Evolutionary conservation across 345 rosid species (phyloP), one percentile per base, ranked within the genome.

Genomic region (Lumnitzera racemosa): DNA sequence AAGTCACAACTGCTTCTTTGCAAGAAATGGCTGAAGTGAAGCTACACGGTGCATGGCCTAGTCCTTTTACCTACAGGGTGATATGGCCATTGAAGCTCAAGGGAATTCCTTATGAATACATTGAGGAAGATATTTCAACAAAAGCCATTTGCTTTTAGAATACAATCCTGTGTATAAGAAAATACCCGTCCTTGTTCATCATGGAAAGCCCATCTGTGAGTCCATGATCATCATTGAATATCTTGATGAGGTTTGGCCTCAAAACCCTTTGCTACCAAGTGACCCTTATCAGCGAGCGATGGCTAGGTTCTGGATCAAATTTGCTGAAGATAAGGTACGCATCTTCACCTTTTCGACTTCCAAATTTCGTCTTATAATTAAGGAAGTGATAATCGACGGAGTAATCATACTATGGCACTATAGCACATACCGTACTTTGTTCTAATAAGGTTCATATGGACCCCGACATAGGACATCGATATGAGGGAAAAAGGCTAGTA

Each of bases 111-210:
- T 77, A 55, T 51, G 59, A 68, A 11, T 65, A 65, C 54, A 15
- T 67, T n/a, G 75, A 72, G 24, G 70, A 75, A 61, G 73, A 72
- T 53, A 67, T 78, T 4, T 11, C 47, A 67, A 62, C 66, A 74
- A 78, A 57, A 72, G 79, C 50, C 51, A 47, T 1, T 43, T 55
- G 50, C 68, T 77, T 16, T 64, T 77, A 49, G 47, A 58, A 15
- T 58, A 61, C 61, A 69, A 69, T 25, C 77, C 79, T 5, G 58
- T 72, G 4, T 55, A 62, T 56, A 64, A 61, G 70, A 74, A 69
- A 55, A 56, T 78, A 41, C 83, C 80, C 2, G 72, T 78, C 15
- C 75, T 78, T 0, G 59, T 75, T 36, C 83, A 78, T 59, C 62
- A 56, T 1, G 64, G 48, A 27, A 72, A 75, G 15, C 71, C 80